phyloP scores from a whole-genome alignment of 2,329 filamentous ascomycete species.

The Exophiala oligosperma region DNA sequence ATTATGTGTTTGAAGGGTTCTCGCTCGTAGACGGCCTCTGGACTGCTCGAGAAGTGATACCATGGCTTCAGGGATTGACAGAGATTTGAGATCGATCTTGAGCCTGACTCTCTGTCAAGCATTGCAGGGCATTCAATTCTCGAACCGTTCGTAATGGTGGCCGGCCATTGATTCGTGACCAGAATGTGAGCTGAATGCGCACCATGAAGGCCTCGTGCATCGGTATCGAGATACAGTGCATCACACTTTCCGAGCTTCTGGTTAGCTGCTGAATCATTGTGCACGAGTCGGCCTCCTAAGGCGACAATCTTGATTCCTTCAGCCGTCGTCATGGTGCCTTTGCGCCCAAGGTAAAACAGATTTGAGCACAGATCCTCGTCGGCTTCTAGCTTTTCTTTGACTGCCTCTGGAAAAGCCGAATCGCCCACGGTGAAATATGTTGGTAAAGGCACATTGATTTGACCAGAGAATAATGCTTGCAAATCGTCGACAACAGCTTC shows the following conservation, averaged over 20 bases:
- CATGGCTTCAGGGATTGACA: constrained; percentile 79
- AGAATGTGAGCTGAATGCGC: constrained; percentile 82
- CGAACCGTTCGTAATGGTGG: constrained; percentile 68
- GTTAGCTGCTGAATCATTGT: constrained; percentile 60
- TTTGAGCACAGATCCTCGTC: constrained; percentile 82
- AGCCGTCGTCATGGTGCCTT: constrained; percentile 82
- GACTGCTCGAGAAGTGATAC: constrained; percentile 80
- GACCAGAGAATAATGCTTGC: constrained; percentile 67
- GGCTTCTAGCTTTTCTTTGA: constrained; percentile 72
- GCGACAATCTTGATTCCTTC: constrained; percentile 87
- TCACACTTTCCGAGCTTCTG: constrained; percentile 70
- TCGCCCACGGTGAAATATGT: constrained; percentile 88
- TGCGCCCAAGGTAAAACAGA: constrained; percentile 83
- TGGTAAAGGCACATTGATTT: constrained; percentile 72
- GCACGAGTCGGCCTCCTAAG: constrained; percentile 69
- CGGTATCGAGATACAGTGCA: constrained; percentile 74
- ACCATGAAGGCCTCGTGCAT: constrained; percentile 73
- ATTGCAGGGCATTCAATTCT: constrained; percentile 60
- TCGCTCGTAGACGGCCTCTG: constrained; percentile 77
- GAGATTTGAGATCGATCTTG: constrained; percentile 74
- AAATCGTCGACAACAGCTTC: constrained; percentile 53
- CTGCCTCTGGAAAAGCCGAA: constrained; percentile 66
- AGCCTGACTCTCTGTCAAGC: constrained; percentile 49
- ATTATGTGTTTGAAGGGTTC: constrained; percentile 69
- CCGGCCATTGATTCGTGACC: constrained; percentile 83